These are phyloP conservation scores for Quercus bicolor DNA, from an alignment of 306 rosid genomes.

Conservation along the genomic window DNA sequence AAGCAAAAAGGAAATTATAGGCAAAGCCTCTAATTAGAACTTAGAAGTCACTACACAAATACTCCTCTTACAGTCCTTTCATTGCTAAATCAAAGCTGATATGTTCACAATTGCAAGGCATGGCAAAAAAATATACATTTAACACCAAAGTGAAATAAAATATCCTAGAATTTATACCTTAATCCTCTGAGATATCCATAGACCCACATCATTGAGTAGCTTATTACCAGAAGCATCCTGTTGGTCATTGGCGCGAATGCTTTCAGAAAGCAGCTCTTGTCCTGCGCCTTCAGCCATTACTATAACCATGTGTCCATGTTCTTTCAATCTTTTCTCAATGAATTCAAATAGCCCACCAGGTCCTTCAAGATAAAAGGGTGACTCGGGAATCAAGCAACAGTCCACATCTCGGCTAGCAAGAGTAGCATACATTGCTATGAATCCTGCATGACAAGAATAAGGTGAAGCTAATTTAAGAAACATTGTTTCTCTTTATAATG, in stretches of 20 bases:
- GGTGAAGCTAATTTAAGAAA: neutral
- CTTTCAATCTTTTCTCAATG: slow-evolving; percentile 54
- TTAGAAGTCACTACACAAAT: neutral
- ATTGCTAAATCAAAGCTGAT: too few species aligned
- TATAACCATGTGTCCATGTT: slow-evolving; percentile 72
- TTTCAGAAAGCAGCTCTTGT: slow-evolving; percentile 45
- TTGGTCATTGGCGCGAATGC: slow-evolving; percentile 12
- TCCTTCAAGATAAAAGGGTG: slow-evolving; percentile 71
- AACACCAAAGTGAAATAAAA: neutral
- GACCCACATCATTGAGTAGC: slow-evolving; percentile 54
- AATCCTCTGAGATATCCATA: slow-evolving; percentile 63
- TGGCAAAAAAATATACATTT: neutral
- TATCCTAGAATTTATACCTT: slow-evolving; percentile 35
- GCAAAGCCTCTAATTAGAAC: neutral
- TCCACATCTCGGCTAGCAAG: slow-evolving; percentile 78
- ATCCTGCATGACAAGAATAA: slow-evolving; percentile 38
- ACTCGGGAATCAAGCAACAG: slow-evolving; percentile 78
- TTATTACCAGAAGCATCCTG: slow-evolving; percentile 55
- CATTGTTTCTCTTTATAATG: neutral
- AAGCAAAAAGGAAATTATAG: neutral
- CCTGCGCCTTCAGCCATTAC: slow-evolving; percentile 83
- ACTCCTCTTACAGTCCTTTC: too few species aligned
- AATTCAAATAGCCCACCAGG: slow-evolving; percentile 58
- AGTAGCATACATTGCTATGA: slow-evolving; percentile 72
- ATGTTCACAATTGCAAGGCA: neutral